Base-by-base conservation (phyloP, 2,329 filamentous ascomycete genomes). In the Diaporthe sp. region DNA sequence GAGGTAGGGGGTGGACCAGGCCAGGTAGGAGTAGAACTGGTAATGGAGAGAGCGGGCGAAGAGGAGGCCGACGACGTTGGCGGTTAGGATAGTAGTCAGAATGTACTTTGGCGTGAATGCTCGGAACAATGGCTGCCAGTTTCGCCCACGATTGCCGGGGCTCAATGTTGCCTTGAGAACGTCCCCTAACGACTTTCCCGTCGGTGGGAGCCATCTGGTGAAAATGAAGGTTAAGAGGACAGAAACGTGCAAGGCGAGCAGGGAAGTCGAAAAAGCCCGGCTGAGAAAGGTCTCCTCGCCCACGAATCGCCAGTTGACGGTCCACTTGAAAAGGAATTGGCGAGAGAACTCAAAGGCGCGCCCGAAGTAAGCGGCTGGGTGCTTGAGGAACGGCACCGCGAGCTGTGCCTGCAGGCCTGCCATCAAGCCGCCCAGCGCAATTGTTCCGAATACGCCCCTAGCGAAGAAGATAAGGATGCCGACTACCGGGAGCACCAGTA, bases 221-320 rank as follows among this genome's bases (percentile, higher is more conserved):
- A 86, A 82, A 68, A 92, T 85, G 82, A 98, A 98, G 49, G 90
- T 82, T 37, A 87, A 79, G 34, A 98, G 88, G n/a, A 95, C 87
- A 12, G 86, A 83, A 37, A 87, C 86, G 82, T 98, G 95, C 73
- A 91, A 81, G 2, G 84, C 87, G 37, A 98, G 87, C 70, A 98
- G 88, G 20, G 85, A 84, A 25, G 93, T 79, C 37, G 95, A 91
- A 82, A 98, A 97, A 2, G 86, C 82, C 76, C 86, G 90, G 79
- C 88, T 90, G 63, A 97, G 89, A 80, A 99, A 99, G 0, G 86
- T 84, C 9, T 94, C 90, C 84, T 98, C 95, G 22, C 94, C 93
- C n/a, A 98, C 85, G 83, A 98, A 98, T 72, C 96, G 92, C 97
- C 97, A 99, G 84, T 99, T 99, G 79, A 99, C 97, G 0, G 97